These are phyloP conservation scores for Suillus lakei DNA, from an alignment of 768 basidiomycete genomes.

Conservation along the genomic window DNA sequence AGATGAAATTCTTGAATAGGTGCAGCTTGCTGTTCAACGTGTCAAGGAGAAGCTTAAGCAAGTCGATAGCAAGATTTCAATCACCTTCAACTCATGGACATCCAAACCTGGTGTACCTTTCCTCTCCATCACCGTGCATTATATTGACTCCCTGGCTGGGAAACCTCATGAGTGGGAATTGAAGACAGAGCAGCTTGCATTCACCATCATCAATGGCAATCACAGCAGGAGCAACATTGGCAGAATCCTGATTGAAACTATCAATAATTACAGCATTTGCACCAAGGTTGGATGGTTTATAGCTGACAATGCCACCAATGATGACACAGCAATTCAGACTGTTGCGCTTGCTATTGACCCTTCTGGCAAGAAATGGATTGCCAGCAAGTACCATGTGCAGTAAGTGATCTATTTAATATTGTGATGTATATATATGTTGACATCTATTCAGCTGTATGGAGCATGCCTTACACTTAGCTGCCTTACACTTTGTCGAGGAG, in stretches of 20 bases:
- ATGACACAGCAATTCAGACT: too few species aligned
- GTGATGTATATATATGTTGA: too few species aligned
- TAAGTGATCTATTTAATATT: too few species aligned
- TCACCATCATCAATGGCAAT: conserved; percentile 13
- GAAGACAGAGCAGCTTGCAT: conserved; percentile 16
- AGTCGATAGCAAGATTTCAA: background rate
- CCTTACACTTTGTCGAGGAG: background rate
- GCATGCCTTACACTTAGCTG: background rate
- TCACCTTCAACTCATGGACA: conserved; percentile 23
- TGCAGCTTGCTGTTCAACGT: background rate
- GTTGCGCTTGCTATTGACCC: too few species aligned
- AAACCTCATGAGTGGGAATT: too few species aligned
- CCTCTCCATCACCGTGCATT: conserved; percentile 18
- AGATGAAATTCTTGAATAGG: background rate
- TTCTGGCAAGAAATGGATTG: too few species aligned
- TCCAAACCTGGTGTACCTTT: conserved; percentile 19
- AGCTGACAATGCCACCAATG: too few species aligned
- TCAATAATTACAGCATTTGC: too few species aligned
- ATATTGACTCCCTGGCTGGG: too few species aligned
- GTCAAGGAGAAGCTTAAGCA: background rate
- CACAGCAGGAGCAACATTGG: conserved; percentile 14
- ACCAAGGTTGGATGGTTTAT: too few species aligned
- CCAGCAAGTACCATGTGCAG: too few species aligned
- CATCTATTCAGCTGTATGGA: background rate
- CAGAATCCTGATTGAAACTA: conserved; percentile 1